These are phyloP conservation scores for Leccinum fibrillosum DNA, from an alignment of 768 basidiomycete genomes.

Conservation along the genomic window DNA sequence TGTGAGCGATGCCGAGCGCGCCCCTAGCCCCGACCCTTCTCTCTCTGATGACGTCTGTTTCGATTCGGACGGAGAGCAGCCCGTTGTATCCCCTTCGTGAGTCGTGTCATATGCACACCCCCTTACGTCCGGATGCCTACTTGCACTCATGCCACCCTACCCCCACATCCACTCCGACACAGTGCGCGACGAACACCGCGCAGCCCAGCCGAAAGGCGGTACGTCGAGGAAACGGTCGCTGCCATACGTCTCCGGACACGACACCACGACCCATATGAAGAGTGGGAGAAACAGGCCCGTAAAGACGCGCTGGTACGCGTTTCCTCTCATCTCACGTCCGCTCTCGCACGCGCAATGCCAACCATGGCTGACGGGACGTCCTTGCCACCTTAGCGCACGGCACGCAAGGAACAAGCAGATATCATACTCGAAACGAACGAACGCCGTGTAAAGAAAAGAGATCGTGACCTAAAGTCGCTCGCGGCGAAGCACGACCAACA, in stretches of 20 bases:
- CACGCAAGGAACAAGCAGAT: conserved; percentile 32
- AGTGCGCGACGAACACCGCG: conserved; percentile 21
- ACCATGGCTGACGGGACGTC: neutral
- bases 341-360: neutral
- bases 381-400: conserved; percentile 31
- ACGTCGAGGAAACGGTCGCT: conserved; percentile 44
- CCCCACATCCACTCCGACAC: neutral
- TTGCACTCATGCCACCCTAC: neutral
- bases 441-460: conserved; percentile 3
- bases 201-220: conserved; percentile 31
- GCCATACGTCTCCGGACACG: conserved; percentile 43
- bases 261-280: conserved; percentile 47
- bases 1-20: conserved; percentile 38
- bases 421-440: conserved; percentile 19
- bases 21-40: conserved; percentile 30
- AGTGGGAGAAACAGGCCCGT: conserved; percentile 40
- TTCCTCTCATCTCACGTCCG: neutral
- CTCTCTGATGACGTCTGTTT: conserved; percentile 40
- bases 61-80: conserved; percentile 43
- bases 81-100: conserved; percentile 31
- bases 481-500: conserved; percentile 46
- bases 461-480: conserved; percentile 28
- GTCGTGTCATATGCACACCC: conserved; percentile 11
- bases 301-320: conserved; percentile 43
- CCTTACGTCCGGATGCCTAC: neutral